Conservation (phyloP, 2,329 filamentous ascomycete genomes). For the Diaporthe sp. region DNA sequence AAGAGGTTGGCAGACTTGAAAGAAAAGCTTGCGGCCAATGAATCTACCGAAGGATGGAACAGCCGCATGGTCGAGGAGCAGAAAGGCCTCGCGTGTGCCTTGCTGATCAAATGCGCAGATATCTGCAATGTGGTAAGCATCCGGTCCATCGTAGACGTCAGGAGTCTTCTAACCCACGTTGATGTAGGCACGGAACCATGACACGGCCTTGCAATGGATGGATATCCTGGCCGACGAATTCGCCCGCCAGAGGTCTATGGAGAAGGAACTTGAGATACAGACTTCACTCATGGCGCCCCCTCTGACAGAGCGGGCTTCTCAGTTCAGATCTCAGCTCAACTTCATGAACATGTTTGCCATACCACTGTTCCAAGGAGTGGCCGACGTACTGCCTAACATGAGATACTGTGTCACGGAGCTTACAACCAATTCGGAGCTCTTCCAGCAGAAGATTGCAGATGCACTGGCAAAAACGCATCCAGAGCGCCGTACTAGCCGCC, state of each 20-base stretch:
- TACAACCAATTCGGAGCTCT: constrained; percentile 80
- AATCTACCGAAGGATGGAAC: constrained; percentile 80
- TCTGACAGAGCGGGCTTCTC: constrained; percentile 84
- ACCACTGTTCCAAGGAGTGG: constrained; percentile 89
- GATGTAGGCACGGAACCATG: constrained; percentile 83
- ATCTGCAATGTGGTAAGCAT: constrained; percentile 94
- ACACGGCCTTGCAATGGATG: constrained; percentile 90
- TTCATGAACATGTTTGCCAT: constrained; percentile 98
- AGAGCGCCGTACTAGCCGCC: constrained; percentile 48
- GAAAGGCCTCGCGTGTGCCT: constrained; percentile 85
- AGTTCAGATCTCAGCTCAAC: constrained; percentile 89
- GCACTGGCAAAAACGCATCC: constrained; percentile 69
- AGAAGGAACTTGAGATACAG: constrained; percentile 86
- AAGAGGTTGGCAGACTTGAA: constrained; percentile 85
- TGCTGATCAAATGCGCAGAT: constrained; percentile 97
- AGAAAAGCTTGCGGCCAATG: constrained; percentile 78
- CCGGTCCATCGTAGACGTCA: neutral
- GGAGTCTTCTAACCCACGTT: constrained; percentile 40
- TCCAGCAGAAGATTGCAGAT: constrained; percentile 76
- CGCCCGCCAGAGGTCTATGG: constrained; percentile 92
- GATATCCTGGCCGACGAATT: constrained; percentile 96
- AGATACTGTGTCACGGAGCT: constrained; percentile 88
- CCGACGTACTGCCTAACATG: constrained; percentile 88
- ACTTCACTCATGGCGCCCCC: constrained; percentile 90
- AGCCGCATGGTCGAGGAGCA: constrained; percentile 82